Evolutionary conservation across 768 basidiomycete genomes (phyloP).

Genomic region (Hygrophorus pudorinus): DNA sequence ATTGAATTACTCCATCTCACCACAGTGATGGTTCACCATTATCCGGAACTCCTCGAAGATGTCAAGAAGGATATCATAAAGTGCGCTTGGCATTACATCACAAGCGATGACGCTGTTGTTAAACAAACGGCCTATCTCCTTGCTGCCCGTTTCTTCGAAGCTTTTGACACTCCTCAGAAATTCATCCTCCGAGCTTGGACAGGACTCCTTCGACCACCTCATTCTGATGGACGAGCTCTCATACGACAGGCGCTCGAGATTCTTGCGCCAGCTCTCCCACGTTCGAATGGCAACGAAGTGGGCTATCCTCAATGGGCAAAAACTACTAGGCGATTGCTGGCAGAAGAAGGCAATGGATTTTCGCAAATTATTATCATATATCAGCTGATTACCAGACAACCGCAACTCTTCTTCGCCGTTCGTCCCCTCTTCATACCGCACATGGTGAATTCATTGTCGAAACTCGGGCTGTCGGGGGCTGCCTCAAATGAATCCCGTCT

Average conservation of each 20-base stretch:
- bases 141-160: slow-evolving; percentile 84
- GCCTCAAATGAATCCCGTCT: slow-evolving; percentile 74
- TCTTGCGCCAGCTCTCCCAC: slow-evolving; percentile 72
- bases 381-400: slow-evolving; percentile 85
- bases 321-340: slow-evolving; percentile 72
- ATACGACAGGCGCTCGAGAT: slow-evolving; percentile 83
- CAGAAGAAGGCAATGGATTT: slow-evolving; percentile 68
- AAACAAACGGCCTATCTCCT: slow-evolving; percentile 90
- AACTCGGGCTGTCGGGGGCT: slow-evolving; percentile 70
- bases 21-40: slow-evolving; percentile 78
- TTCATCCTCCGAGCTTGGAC: slow-evolving; percentile 89
- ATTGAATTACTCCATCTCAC: slow-evolving; percentile 89
- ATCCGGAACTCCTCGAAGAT: slow-evolving; percentile 68
- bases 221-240: slow-evolving; percentile 60
- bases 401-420: slow-evolving; percentile 85
- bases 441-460: slow-evolving; percentile 82
- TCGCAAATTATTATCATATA: slow-evolving; percentile 69
- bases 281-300: slow-evolving; percentile 43
- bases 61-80: slow-evolving; percentile 89
- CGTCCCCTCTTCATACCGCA: slow-evolving; percentile 89
- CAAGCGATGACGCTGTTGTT: slow-evolving; percentile 79
- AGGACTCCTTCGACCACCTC: slow-evolving; percentile 72
- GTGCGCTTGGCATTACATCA: slow-evolving; percentile 85
- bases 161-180: slow-evolving; percentile 82
- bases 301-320: slow-evolving; percentile 77